Base-by-base conservation (phyloP, 2,329 filamentous ascomycete species). In the Trichoderma citrinoviride region DNA sequence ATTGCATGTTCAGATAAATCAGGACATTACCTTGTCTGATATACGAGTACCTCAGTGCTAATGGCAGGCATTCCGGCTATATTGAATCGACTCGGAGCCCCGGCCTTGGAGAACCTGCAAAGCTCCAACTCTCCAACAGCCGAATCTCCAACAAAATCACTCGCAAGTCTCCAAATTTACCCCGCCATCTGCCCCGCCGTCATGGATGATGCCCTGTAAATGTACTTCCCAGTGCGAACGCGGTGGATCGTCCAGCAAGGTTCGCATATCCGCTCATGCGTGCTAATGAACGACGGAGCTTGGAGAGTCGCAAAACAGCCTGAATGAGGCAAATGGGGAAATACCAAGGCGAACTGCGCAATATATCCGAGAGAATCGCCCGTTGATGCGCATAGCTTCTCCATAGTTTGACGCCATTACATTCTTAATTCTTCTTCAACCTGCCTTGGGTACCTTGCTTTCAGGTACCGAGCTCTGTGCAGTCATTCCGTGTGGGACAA, bases 161-260 rank as follows among this genome's bases (percentile, higher is more conserved):
- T 37, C 33, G 14, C 33, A 37, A 12, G 46, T 43, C 60, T 62
- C 60, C 60, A 62, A 54, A 40, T 54, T 53, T 62, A 62, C 60
- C 60, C 60, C 60, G 60, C 60, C 60, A 54, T 54, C 33, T 62
- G 49, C 60, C 60, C 60, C 60, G 37, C 60, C 60, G 58, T 44
- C 58, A 53, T 61, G 37, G 58, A 61, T 15, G 21, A 2, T 8
- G 29, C 29, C 29, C n/a, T n/a, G n/a, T n/a, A n/a, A n/a, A n/a
- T 37, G 3, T 7, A 27, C 3, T 7, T 27, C 33, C 56, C 47
- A 41, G 29, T n/a, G 44, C 25, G 56, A 43, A 49, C 23, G 40
- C 37, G 49, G 33, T 37, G 33, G 33, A 37, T 37, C 33, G 33
- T 37, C 33, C 33, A n/a, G n/a, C n/a, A 14, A 14, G 40, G 53